Conservation (phyloP, 768 basidiomycete genomes). For the Termitomyces sp. region DNA sequence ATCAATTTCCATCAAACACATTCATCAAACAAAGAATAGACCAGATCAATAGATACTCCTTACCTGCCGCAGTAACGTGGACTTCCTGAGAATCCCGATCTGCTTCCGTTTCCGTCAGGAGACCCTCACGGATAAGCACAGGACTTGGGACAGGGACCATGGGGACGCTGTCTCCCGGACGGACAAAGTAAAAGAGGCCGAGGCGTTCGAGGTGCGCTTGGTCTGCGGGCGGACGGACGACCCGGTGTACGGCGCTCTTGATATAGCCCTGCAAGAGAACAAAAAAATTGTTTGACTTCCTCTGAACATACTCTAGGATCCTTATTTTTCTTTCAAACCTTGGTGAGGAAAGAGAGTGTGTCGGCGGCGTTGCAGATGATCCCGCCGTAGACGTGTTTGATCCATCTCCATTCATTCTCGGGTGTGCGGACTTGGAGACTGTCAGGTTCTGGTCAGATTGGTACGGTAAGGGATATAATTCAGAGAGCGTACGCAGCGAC, state of each 20-base stretch:
- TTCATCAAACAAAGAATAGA: not conserved
- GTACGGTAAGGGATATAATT: not conserved
- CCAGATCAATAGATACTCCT: not conserved
- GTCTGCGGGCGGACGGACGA: constrained; percentile 42
- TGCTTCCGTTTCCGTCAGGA: constrained; percentile 17
- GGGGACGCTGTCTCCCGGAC: constrained; percentile 32
- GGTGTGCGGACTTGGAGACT: constrained; percentile 33
- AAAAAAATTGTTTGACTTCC: too few relatives aligned
- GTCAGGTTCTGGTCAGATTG: not conserved
- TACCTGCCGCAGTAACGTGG: constrained; percentile 1
- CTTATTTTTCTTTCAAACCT: constrained; percentile 1
- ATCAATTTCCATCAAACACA: not conserved
- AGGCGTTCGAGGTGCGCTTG: constrained; percentile 36
- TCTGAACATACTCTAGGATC: not conserved
- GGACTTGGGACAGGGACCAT: constrained; percentile 35
- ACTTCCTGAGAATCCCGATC: not conserved
- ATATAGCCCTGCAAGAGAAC: constrained; percentile 30
- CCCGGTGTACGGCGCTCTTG: constrained; percentile 44
- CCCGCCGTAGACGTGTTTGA: constrained; percentile 26
- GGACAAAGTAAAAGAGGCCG: constrained; percentile 42
- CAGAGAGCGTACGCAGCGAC: constrained; percentile 2
- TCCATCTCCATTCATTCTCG: constrained; percentile 28
- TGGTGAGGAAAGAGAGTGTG: constrained; percentile 32
- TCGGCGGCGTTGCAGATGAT: constrained; percentile 25
- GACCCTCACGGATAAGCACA: constrained; percentile 33